Conservation (phyloP, 352 stramenopile genomes). For the Aphanomyces stellatus region DNA sequence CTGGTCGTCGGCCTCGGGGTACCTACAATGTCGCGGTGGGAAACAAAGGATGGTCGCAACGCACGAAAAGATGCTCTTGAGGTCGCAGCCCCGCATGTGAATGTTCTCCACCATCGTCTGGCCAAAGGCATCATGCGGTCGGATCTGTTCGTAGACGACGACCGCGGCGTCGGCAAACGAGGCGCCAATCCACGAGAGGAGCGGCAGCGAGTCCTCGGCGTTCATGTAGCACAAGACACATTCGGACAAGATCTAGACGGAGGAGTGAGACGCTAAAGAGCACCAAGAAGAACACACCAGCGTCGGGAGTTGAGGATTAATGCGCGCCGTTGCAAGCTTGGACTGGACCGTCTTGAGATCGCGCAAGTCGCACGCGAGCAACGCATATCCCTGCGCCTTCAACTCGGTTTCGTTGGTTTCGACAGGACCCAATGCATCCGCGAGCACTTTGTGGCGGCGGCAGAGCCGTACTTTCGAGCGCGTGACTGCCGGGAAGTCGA, state of each 20-base stretch:
- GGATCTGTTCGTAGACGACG: conserved; percentile 87
- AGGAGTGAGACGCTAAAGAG: background rate
- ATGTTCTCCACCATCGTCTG: conserved; percentile 89
- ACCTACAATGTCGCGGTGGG: conserved; percentile 22
- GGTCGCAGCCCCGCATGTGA: conserved; percentile 78
- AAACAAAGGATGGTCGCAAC: background rate
- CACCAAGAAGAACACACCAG: background rate
- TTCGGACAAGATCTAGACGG: conserved; percentile 84
- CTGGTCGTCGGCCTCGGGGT: conserved; percentile 73
- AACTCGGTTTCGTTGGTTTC: conserved; percentile 49
- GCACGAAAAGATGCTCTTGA: conserved; percentile 64
- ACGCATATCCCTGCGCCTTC: conserved; percentile 56
- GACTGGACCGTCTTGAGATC: conserved; percentile 40
- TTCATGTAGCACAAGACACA: conserved; percentile 91
- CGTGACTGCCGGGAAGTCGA: conserved; percentile 76
- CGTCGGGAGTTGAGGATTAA: conserved; percentile 25
- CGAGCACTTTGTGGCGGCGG: conserved; percentile 50
- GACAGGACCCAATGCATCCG: conserved; percentile 33
- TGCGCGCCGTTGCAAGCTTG: conserved; percentile 43
- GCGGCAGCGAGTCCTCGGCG: conserved; percentile 55
- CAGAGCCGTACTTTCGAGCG: conserved; percentile 75
- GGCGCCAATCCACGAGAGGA: conserved; percentile 56
- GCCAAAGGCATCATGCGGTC: conserved; percentile 83
- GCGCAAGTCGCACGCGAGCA: conserved; percentile 69
- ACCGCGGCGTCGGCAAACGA: conserved; percentile 75